These are phyloP conservation scores for Simplicillium aogashimaense DNA, from an alignment of 2,329 filamentous ascomycete genomes.

Conservation along the genomic window DNA sequence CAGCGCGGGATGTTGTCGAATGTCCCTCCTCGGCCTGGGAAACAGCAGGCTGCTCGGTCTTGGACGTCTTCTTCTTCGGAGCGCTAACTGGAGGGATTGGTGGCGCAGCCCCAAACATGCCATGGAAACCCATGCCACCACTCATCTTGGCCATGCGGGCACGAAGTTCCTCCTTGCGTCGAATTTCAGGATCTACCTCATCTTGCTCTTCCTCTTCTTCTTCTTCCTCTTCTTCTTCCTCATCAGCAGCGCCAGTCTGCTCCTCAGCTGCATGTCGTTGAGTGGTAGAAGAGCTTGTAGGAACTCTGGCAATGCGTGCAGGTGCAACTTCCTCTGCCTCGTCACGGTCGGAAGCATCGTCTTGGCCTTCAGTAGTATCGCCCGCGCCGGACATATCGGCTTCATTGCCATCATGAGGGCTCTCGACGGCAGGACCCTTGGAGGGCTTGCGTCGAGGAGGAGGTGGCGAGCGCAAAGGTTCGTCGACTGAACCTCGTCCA, in stretches of 20 bases:
- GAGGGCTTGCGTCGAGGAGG: constrained; percentile 44
- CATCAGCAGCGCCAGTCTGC: constrained; percentile 71
- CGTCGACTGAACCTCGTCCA: constrained; percentile 41
- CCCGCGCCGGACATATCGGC: constrained; percentile 56
- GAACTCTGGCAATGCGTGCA: constrained; percentile 22
- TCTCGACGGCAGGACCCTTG: constrained; percentile 29
- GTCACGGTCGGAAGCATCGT: constrained; percentile 59
- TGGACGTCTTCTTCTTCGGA: constrained; percentile 44
- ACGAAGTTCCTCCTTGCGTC: constrained; percentile 76
- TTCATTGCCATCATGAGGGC: constrained; percentile 50
- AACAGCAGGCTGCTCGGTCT: constrained; percentile 27
- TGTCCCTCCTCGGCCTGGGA: constrained; percentile 34
- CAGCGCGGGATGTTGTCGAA: constrained; percentile 29
- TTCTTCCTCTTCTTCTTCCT: constrained; percentile 51
- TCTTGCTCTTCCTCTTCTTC: constrained; percentile 71
- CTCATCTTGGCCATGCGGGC: constrained; percentile 98
- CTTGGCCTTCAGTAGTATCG: constrained; percentile 52
- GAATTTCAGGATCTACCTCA: constrained; percentile 78
- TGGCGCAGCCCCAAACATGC: constrained; percentile 64
- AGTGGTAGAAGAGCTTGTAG: constrained; percentile 22
- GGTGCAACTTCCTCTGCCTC: constrained; percentile 55
- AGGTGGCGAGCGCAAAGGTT: constrained; percentile 25
- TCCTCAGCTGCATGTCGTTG: constrained; percentile 41
- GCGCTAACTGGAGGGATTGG: constrained; percentile 54
- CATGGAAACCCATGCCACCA: constrained; percentile 92